Conservation (phyloP, 495 filamentous ascomycete genomes). For the Lineolata rhizophorae region DNA sequence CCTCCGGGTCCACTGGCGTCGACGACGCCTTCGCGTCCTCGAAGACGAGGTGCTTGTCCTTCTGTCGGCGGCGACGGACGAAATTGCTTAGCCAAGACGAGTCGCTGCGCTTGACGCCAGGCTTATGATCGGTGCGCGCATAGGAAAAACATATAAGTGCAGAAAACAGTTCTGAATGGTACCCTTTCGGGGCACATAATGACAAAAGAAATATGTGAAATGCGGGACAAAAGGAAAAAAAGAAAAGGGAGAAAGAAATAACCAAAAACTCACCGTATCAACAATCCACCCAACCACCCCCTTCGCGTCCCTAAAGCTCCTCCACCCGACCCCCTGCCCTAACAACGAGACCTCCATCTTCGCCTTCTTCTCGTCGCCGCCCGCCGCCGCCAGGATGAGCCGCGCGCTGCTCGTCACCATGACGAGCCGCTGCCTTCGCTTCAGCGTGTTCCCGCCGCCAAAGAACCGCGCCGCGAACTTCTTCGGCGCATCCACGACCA, state of each 20-base stretch:
- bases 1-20: constrained; percentile 14
- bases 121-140: too few relatives aligned
- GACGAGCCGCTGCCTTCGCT: constrained; percentile 79
- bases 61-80: too few relatives aligned
- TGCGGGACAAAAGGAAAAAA: constrained; percentile 1
- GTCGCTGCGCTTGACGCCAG: too few relatives aligned
- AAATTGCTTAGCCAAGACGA: too few relatives aligned
- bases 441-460: constrained; percentile 64
- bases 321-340: constrained; percentile 48
- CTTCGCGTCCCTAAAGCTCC: constrained; percentile 58
- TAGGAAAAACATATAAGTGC: too few relatives aligned
- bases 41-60: constrained; percentile 78
- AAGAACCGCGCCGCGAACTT: constrained; percentile 89
- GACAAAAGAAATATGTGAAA: too few relatives aligned
- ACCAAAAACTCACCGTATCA: constrained; percentile 73
- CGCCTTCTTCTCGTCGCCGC: constrained; percentile 86
- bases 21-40: constrained; percentile 57
- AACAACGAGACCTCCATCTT: constrained; percentile 78
- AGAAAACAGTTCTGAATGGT: too few relatives aligned
- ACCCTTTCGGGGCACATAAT: too few relatives aligned
- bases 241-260: constrained; percentile 2
- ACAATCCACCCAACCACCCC: constrained; percentile 75
- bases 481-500: constrained; percentile 34
- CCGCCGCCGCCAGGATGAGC: constrained; percentile 75
- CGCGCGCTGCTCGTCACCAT: constrained; percentile 87